A percentile compares a stretch with the other conserved stretches of the same genome.
Evolutionary conservation across 2,329 filamentous ascomycete genomes (phyloP).

Genomic region (Nothophoma quercina): DNA sequence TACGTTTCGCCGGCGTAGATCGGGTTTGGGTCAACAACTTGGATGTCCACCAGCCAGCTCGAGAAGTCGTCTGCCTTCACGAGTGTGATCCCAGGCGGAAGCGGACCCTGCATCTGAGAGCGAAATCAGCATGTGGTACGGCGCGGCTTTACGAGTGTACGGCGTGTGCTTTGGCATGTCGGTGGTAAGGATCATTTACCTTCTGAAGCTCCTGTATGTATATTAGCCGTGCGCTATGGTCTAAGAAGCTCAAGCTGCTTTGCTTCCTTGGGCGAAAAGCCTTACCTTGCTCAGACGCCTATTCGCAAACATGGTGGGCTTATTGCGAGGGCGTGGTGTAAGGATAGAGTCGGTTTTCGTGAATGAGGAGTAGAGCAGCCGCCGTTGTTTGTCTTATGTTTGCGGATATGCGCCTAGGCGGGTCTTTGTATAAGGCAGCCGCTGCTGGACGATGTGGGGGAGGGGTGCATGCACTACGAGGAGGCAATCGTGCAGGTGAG

Average conservation of each 20-base stretch:
- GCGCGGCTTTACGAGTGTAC: neutral
- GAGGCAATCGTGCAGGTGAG: neutral
- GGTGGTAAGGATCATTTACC: conserved; percentile 19
- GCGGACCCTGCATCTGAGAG: conserved; percentile 62
- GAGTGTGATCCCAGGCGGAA: conserved; percentile 76
- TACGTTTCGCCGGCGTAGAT: conserved; percentile 83
- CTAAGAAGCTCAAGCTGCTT: neutral
- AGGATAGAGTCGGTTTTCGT: neutral
- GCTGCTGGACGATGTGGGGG: conserved; percentile 11
- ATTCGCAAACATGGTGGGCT: conserved; percentile 57
- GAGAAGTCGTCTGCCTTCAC: conserved; percentile 82
- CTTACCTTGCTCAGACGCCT: conserved; percentile 59
- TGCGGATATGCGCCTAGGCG: neutral
- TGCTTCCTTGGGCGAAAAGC: neutral
- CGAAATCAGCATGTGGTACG: neutral
- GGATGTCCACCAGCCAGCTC: conserved; percentile 92
- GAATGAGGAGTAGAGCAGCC: neutral
- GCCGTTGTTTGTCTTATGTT: neutral
- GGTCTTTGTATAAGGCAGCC: conserved; percentile 4
- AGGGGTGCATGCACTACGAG: conserved; percentile 10
- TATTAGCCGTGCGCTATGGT: neutral
- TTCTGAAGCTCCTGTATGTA: conserved; percentile 28
- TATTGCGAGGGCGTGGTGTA: neutral
- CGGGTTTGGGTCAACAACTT: conserved; percentile 88
- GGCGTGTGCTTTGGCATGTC: neutral